These are phyloP conservation scores for Ophioceras dolichostomum DNA, from an alignment of 2,329 filamentous ascomycete species.

Conservation along the genomic window DNA sequence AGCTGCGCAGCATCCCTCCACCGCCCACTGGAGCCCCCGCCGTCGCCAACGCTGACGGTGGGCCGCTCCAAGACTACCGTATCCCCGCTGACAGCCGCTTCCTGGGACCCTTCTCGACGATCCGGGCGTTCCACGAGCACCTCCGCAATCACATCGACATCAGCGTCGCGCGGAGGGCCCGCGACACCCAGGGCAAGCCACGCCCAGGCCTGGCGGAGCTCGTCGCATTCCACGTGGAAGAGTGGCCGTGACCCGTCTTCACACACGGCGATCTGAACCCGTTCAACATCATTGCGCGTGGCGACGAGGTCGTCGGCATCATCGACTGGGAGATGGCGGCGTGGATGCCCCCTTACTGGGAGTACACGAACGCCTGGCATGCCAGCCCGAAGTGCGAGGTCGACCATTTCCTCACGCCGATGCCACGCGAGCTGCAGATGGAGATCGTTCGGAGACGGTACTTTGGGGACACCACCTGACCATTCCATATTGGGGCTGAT, in stretches of 20 bases:
- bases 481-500: no score
- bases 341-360: slow-evolving; percentile 6
- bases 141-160: not conserved
- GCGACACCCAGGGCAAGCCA: not conserved
- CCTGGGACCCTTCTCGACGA: slow-evolving; percentile 1
- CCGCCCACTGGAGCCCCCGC: not conserved
- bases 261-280: slow-evolving; percentile 5
- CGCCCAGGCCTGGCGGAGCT: slow-evolving; percentile 20
- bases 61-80: slow-evolving; percentile 15
- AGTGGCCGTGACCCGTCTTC: not conserved
- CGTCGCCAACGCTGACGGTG: slow-evolving; percentile 12
- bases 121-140: not conserved
- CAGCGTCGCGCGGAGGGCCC: not conserved
- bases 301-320: slow-evolving; percentile 1
- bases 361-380: slow-evolving; percentile 10
- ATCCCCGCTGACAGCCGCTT: slow-evolving; percentile 6
- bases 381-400: slow-evolving; percentile 1
- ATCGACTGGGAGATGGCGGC: slow-evolving; percentile 5
- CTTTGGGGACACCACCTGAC: not conserved
- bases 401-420: not conserved
- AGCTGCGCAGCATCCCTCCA: not conserved
- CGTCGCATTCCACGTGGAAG: slow-evolving; percentile 3
- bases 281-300: slow-evolving; percentile 5
- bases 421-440: not conserved
- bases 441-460: not conserved